These are phyloP conservation scores for Nakazawaea ernobii DNA, from an alignment of 805 yeast genomes.

Conservation along the genomic window DNA sequence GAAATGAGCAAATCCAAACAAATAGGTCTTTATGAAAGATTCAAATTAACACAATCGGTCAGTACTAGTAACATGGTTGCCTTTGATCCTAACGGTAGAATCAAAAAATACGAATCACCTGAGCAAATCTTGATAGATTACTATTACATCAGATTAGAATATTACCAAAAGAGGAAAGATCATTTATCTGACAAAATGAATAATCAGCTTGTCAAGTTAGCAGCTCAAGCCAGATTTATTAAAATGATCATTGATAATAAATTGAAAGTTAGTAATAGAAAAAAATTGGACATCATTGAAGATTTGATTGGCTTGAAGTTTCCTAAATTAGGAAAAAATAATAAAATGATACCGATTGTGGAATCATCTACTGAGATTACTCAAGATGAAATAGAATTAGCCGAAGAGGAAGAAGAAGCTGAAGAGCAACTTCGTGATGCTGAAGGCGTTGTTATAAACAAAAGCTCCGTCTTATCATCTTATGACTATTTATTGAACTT, in stretches of 20 bases:
- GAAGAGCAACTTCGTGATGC: conserved; percentile 25
- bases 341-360: conserved; percentile 49
- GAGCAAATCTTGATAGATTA: conserved; percentile 80
- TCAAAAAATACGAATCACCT: conserved; percentile 72
- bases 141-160: conserved; percentile 80
- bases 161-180: conserved; percentile 88
- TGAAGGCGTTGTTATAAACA: conserved; percentile 32
- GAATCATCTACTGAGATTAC: conserved; percentile 22
- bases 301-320: conserved; percentile 62
- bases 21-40: conserved; percentile 78
- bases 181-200: conserved; percentile 61
- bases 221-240: conserved; percentile 85
- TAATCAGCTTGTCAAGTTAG: conserved; percentile 66
- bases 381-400: conserved; percentile 34
- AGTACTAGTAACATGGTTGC: conserved; percentile 89
- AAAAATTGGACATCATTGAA: conserved; percentile 55
- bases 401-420: conserved; percentile 35
- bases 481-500: conserved; percentile 88
- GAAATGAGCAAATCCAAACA: conserved; percentile 78
- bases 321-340: conserved; percentile 69
- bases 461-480: conserved; percentile 49
- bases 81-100: conserved; percentile 83
- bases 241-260: conserved; percentile 80
- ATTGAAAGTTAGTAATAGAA: conserved; percentile 68
- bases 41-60: conserved; percentile 66